Evolutionary conservation across 2,329 filamentous ascomycete species (phyloP).

Genomic region (Biscogniauxia mediterranea): DNA sequence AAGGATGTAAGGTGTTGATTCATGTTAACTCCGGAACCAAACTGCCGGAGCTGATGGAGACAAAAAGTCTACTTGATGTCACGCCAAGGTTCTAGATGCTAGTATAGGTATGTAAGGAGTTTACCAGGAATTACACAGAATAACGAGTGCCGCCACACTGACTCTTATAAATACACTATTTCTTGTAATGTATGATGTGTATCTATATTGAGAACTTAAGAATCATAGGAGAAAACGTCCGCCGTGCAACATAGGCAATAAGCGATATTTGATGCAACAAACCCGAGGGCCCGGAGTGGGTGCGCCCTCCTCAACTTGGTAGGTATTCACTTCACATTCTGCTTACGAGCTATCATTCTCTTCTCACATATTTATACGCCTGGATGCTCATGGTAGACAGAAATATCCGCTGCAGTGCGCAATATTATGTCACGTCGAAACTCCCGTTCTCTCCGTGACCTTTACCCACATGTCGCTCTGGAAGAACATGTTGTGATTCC

Average conservation of each 20-base stretch:
- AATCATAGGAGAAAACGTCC: too few relatives aligned
- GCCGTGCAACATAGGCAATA: too few relatives aligned
- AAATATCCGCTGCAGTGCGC: background rate
- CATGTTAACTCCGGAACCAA: background rate
- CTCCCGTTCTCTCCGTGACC: constrained; percentile 9
- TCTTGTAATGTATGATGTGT: too few relatives aligned
- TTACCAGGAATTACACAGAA: too few relatives aligned
- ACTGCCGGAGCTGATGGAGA: background rate
- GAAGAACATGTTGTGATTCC: constrained; percentile 17
- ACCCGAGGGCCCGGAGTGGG: too few relatives aligned
- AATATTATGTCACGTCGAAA: too few relatives aligned
- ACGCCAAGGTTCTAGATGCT: background rate
- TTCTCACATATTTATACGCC: background rate
- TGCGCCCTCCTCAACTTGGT: background rate
- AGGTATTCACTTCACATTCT: background rate
- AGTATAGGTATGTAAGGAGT: too few relatives aligned
- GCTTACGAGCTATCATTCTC: background rate
- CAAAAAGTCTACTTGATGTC: background rate
- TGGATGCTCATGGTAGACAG: too few relatives aligned
- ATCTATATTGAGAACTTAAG: too few relatives aligned
- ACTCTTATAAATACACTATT: too few relatives aligned
- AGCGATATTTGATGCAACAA: too few relatives aligned
- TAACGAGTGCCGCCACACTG: too few relatives aligned
- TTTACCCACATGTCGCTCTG: constrained; percentile 23
- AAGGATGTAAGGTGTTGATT: background rate